A percentile compares a stretch with the other conserved stretches of the same genome.
Conservation (phyloP, 2,329 filamentous ascomycete genomes). For the Rhexocercosporidium sp. region DNA sequence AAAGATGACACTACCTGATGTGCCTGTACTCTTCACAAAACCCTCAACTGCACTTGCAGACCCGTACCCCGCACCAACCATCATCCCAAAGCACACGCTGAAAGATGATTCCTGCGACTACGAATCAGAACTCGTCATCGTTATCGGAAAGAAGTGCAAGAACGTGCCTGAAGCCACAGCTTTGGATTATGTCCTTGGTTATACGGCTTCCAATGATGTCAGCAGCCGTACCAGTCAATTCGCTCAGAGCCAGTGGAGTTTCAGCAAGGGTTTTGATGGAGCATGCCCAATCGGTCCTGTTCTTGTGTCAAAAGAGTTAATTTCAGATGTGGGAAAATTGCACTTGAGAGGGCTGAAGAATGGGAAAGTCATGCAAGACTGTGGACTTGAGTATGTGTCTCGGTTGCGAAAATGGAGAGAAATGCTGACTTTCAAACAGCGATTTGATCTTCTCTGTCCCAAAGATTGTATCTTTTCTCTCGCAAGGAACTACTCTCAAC, state of each 20-base stretch:
- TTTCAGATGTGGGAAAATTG: constrained; percentile 50
- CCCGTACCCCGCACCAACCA: constrained; percentile 44
- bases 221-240: constrained; percentile 57
- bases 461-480: constrained; percentile 48
- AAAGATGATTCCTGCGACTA: constrained; percentile 52
- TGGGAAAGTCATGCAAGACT: constrained; percentile 55
- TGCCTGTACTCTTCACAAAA: constrained; percentile 46
- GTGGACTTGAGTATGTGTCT: constrained; percentile 46
- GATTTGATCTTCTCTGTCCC: constrained; percentile 55
- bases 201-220: constrained; percentile 62
- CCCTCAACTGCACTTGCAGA: constrained; percentile 36
- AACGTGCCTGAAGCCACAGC: constrained; percentile 54
- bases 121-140: constrained; percentile 56
- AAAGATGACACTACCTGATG: constrained; percentile 48
- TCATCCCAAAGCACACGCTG: constrained; percentile 53
- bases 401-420: background rate
- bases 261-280: constrained; percentile 56
- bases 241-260: constrained; percentile 55
- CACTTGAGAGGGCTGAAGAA: constrained; percentile 54
- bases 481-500: constrained; percentile 49
- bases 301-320: constrained; percentile 50
- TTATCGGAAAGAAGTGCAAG: constrained; percentile 53
- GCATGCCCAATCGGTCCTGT: constrained; percentile 56
- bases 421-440: constrained; percentile 36
- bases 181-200: constrained; percentile 58